Conservation (phyloP, 2,329 filamentous ascomycete genomes). For the Trichophyton mentagrophytes region DNA sequence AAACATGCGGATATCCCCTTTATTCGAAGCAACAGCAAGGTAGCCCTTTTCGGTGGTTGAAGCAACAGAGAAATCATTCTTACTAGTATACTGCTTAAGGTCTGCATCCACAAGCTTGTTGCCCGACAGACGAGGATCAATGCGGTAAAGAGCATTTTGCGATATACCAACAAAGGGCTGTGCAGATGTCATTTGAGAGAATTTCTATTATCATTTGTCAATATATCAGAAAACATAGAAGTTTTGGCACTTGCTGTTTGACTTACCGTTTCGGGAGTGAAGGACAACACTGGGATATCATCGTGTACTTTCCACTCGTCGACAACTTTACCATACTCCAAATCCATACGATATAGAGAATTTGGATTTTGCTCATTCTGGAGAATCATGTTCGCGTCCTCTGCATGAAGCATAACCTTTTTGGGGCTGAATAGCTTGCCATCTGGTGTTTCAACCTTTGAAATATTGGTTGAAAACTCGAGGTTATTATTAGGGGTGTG, state of each 20-base stretch:
- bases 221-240: constrained; percentile 14
- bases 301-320: constrained; percentile 99
- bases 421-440: constrained; percentile 85
- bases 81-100: constrained; percentile 89
- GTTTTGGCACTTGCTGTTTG: background rate
- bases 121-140: constrained; percentile 80
- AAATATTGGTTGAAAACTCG: constrained; percentile 94
- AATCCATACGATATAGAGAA: constrained; percentile 90
- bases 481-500: constrained; percentile 85
- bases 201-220: constrained; percentile 50
- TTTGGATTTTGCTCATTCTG: constrained; percentile 75
- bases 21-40: constrained; percentile 92
- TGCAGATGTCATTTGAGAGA: constrained; percentile 89
- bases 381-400: constrained; percentile 78
- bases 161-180: constrained; percentile 93
- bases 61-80: constrained; percentile 92
- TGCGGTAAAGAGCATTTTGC: constrained; percentile 79
- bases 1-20: constrained; percentile 93
- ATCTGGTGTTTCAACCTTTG: constrained; percentile 77
- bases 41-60: constrained; percentile 95
- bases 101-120: constrained; percentile 87
- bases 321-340: constrained; percentile 94
- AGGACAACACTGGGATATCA: constrained; percentile 81
- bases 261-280: constrained; percentile 70
- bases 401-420: constrained; percentile 91